Evolutionary conservation across 1,139 yeast genomes (phyloP).

Genomic region (Nakaseomyces uthaithaninus): DNA sequence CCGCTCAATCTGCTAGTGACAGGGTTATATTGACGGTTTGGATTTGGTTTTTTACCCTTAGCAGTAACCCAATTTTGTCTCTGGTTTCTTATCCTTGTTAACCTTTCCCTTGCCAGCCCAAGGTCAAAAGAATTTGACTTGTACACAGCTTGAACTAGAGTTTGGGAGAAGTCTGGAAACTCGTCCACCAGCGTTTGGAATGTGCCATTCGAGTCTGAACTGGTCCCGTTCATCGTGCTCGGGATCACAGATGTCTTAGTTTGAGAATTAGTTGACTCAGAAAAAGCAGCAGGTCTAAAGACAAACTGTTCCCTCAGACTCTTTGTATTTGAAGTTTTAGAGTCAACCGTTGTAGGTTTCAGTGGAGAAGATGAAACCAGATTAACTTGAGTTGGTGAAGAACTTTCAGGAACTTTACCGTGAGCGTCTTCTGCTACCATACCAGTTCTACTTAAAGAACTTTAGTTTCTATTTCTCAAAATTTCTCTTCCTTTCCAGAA

Average conservation of each 20-base stretch:
- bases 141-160: slow-evolving; percentile 53
- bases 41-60: slow-evolving; percentile 1
- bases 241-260: background rate
- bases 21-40: background rate
- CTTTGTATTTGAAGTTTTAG: background rate
- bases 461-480: too few species aligned
- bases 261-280: background rate
- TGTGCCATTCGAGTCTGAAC: slow-evolving; percentile 15
- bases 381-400: slow-evolving; percentile 31
- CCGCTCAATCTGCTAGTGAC: slow-evolving; percentile 13
- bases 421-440: slow-evolving; percentile 19
- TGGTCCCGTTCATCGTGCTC: background rate
- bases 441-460: too few species aligned
- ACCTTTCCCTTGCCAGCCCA: slow-evolving; percentile 45
- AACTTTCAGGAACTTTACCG: slow-evolving; percentile 42
- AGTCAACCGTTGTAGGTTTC: slow-evolving; percentile 12
- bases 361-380: slow-evolving; percentile 27
- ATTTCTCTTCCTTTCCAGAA: too few species aligned
- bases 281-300: slow-evolving; percentile 20
- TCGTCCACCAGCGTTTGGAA: slow-evolving; percentile 18
- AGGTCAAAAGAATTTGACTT: slow-evolving; percentile 52
- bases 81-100: slow-evolving; percentile 32
- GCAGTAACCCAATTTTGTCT: slow-evolving; percentile 23
- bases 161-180: slow-evolving; percentile 43
- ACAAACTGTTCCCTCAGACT: slow-evolving; percentile 23